These are phyloP conservation scores for Bisporella sp. DNA, from an alignment of 2,329 filamentous ascomycete genomes.

Conservation along the genomic window DNA sequence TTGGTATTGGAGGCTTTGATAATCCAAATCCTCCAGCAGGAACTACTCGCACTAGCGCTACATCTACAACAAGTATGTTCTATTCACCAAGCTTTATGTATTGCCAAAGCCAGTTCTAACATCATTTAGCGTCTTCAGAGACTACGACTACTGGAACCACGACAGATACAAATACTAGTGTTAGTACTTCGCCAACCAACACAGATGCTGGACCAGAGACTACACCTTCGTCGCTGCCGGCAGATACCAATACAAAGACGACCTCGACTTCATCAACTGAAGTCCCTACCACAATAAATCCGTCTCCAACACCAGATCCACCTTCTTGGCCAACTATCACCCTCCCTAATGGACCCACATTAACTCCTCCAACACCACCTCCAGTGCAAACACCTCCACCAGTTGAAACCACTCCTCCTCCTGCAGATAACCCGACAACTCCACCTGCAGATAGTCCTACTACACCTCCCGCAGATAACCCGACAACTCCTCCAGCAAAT, in stretches of 20 bases:
- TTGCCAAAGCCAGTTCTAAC: neutral
- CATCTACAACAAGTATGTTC: no score
- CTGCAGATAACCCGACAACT: neutral
- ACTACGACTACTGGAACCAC: neutral
- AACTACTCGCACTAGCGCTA: neutral
- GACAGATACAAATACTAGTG: neutral
- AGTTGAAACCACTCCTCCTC: neutral
- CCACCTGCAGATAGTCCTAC: neutral
- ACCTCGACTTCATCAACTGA: no score
- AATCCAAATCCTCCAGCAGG: neutral
- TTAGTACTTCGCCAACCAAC: no score
- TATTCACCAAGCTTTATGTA: neutral
- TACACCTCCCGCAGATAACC: neutral
- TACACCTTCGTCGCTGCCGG: neutral
- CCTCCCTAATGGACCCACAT: neutral
- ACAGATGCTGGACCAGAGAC: neutral
- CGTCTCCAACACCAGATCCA: neutral
- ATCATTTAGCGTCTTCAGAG: neutral
- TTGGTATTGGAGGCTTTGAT: neutral
- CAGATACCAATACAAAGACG: no score
- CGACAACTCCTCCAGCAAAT: slow-evolving; percentile 1
- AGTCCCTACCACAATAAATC: neutral
- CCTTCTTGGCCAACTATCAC: no score
- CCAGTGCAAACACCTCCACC: neutral
- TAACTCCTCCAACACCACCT: neutral